These are phyloP conservation scores for Erythrophleum fordii DNA, from an alignment of 306 rosid genomes.

Conservation along the genomic window DNA sequence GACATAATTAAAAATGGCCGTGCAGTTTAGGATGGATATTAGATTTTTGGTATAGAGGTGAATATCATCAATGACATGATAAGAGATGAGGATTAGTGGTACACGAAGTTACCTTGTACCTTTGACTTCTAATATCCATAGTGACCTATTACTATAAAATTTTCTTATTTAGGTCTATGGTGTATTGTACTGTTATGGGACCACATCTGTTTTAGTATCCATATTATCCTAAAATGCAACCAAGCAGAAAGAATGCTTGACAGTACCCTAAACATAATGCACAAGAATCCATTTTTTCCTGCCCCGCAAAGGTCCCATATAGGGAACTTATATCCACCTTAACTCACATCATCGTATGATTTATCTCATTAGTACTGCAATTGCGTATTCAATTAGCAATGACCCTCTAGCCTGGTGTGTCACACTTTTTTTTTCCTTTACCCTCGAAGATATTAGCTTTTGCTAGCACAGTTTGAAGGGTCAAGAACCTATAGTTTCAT, in stretches of 20 bases:
- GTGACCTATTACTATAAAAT: background rate
- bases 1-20: background rate
- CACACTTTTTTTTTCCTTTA: background rate
- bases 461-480: background rate
- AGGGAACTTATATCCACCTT: background rate
- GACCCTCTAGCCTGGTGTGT: background rate
- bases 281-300: constrained; percentile 31
- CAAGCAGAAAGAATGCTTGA: constrained; percentile 43
- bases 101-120: background rate
- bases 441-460: background rate
- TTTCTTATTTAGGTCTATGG: constrained; percentile 1
- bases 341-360: constrained; percentile 22
- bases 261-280: constrained; percentile 45
- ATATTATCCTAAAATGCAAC: constrained; percentile 41
- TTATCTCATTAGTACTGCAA: constrained; percentile 21
- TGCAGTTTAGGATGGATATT: background rate
- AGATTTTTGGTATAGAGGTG: background rate
- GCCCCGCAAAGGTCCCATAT: constrained; percentile 28
- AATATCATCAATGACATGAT: background rate
- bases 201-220: constrained; percentile 26
- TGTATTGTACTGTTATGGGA: constrained; percentile 18
- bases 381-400: background rate
- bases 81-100: background rate
- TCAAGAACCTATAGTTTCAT: background rate
- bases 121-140: background rate